phyloP scores from a whole-genome alignment of 106 monocot species.

The Amphibolis antarctica region DNA sequence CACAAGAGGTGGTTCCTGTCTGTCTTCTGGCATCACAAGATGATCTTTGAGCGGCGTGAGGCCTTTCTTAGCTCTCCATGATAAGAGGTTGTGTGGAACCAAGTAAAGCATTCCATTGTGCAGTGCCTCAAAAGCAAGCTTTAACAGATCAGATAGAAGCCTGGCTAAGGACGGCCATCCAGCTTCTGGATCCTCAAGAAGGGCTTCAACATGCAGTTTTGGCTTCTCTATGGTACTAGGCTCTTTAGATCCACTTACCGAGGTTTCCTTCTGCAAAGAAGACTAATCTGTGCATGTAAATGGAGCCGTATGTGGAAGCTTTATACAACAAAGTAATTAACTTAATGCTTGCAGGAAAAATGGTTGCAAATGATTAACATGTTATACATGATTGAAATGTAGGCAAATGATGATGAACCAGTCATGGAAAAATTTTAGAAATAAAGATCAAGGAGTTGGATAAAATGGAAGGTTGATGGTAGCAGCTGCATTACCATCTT shows the following conservation, averaged over 20 bases:
- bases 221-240: conserved; percentile 19
- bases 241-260: conserved; percentile 19
- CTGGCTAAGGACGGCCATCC: conserved; percentile 66
- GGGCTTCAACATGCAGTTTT: conserved; percentile 38
- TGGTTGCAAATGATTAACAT: not conserved
- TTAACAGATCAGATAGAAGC: conserved; percentile 38
- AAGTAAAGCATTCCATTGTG: conserved; percentile 36
- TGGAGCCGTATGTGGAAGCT: not conserved
- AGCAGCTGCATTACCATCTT: conserved; percentile 28
- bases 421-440: too few relatives aligned
- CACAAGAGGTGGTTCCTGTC: conserved; percentile 20
- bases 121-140: conserved; percentile 36
- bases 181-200: conserved; percentile 61
- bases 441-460: too few relatives aligned
- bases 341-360: not conserved
- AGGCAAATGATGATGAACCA: not conserved
- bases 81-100: conserved; percentile 29
- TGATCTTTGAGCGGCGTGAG: conserved; percentile 69
- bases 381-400: not conserved
- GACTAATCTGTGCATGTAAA: not conserved
- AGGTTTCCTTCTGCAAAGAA: conserved; percentile 30
- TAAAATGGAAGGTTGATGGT: too few relatives aligned
- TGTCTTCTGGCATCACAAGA: conserved; percentile 71
- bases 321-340: not conserved
- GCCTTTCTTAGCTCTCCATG: conserved; percentile 28